Conservation (phyloP, 768 basidiomycete genomes). For the Amanita muscaria region DNA sequence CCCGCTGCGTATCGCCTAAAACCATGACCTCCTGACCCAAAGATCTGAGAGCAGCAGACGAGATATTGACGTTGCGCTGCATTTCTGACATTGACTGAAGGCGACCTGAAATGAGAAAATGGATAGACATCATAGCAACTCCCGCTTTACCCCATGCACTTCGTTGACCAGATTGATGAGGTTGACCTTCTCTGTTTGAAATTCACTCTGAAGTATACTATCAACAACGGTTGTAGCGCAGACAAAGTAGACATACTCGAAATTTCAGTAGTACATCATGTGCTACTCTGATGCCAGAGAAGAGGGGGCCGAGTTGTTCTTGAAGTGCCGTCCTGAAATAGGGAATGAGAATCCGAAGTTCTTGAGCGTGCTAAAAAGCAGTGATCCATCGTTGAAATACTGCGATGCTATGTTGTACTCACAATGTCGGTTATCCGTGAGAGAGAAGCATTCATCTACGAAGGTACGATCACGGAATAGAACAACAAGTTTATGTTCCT, state of each 20-base stretch:
- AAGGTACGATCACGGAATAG: no score
- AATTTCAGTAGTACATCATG: not conserved
- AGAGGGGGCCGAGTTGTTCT: constrained; percentile 1
- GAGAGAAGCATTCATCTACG: constrained; percentile 3
- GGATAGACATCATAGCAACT: not conserved
- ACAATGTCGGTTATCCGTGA: not conserved
- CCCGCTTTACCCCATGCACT: not conserved
- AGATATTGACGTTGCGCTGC: constrained; percentile 1
- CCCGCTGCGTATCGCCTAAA: constrained; percentile 27
- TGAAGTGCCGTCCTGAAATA: not conserved
- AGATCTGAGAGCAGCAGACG: constrained; percentile 3
- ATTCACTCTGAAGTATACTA: not conserved
- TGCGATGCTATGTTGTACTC: not conserved
- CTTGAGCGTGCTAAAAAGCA: not conserved
- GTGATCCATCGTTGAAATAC: not conserved
- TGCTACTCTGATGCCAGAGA: not conserved
- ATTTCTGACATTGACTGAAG: constrained; percentile 7
- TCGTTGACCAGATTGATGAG: not conserved
- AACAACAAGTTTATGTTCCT: no score
- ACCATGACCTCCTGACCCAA: constrained; percentile 16
- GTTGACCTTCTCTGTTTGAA: not conserved
- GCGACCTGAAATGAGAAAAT: constrained; percentile 1
- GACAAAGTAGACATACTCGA: not conserved
- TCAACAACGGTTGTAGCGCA: not conserved
- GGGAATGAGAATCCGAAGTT: not conserved